Evolutionary conservation across 140 eudicot species (phyloP).

Genomic region (Senecio squalidus): DNA sequence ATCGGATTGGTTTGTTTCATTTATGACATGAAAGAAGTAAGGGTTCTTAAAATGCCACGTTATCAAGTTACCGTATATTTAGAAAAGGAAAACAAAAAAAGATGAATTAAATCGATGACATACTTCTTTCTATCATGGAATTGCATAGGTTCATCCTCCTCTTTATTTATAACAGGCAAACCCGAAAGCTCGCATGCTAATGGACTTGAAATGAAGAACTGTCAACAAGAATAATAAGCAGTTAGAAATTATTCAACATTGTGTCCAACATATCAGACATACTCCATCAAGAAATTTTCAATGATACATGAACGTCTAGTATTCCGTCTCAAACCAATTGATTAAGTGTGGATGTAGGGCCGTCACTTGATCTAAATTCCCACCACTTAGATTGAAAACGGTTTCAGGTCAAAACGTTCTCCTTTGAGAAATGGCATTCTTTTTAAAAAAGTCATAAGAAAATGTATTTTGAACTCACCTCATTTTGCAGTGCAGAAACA

Average conservation of each 20-base stretch:
- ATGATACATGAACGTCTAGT: background rate
- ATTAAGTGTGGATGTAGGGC: background rate
- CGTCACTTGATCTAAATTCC: background rate
- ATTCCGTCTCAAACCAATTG: background rate
- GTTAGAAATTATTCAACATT: background rate
- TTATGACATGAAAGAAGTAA: constrained; percentile 2
- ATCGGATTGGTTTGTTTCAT: background rate
- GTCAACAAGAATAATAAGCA: constrained; percentile 19
- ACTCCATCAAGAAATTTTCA: background rate
- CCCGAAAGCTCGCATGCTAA: constrained; percentile 61
- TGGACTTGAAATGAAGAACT: constrained; percentile 71
- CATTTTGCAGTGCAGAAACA: constrained; percentile 60
- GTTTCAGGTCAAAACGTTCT: too few species aligned
- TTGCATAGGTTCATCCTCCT: constrained; percentile 40
- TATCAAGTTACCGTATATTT: too few species aligned
- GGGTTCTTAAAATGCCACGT: too few species aligned
- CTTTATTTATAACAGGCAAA: constrained; percentile 38
- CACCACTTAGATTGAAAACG: too few species aligned
- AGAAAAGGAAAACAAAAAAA: background rate
- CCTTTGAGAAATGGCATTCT: too few species aligned
- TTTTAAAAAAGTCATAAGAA: background rate
- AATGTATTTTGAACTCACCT: constrained; percentile 34
- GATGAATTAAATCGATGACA: background rate
- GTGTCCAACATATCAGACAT: background rate
- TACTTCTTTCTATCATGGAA: constrained; percentile 45